Base-by-base conservation (phyloP, 2,329 filamentous ascomycete species). In the Cytospora mali region DNA sequence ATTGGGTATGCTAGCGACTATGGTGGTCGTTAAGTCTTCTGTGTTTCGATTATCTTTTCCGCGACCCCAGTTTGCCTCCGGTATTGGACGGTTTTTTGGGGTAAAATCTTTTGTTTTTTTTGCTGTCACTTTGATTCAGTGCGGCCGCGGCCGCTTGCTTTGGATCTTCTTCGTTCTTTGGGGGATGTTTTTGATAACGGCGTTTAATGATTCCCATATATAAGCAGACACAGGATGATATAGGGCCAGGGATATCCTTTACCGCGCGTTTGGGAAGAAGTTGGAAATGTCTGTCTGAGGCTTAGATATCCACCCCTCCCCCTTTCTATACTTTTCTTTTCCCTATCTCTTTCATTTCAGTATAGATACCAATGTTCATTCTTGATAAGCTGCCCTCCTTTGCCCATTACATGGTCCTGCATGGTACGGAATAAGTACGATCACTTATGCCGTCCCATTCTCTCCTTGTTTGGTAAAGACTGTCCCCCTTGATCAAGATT, bases 1-100 rank as follows among this genome's bases (percentile, higher is more conserved):
- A 79, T 84, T 55, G 81, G 80, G 23, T 83, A 84, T 66, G 75
- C 77, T 21, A 84, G 82, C 62, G 83, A 85, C 66, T 83, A 80
- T 67, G 81, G 81, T 46, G 77, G 79, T 57, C 77, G 79, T 49
- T 78, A 55, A 21, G 16, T 4, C 25, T 28, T 58, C 2, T 35
- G 9, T 49, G 29, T 35, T 53, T 35, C 21, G 6, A 16, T 23
- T n/a, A 35, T 39, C 48, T 25, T 3, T 35, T 35, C 21, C 28
- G 11, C 16, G 62, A 64, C 48, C 54, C 55, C 33, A 16, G 58
- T 56, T 29, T 55, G 29, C 27, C 27, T 7, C 4, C 16, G 39
- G 61, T 21, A 35, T 59, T 49, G 2, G 39, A 35, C 42, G n/a
- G 31, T 39, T 50, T 54, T n/a, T 13, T 29, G 31, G 27, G 35